Evolutionary conservation across 1,139 yeast species (phyloP), one percentile per base, ranked within the genome.

Genomic region (Yamadazyma atmosphaerica): DNA sequence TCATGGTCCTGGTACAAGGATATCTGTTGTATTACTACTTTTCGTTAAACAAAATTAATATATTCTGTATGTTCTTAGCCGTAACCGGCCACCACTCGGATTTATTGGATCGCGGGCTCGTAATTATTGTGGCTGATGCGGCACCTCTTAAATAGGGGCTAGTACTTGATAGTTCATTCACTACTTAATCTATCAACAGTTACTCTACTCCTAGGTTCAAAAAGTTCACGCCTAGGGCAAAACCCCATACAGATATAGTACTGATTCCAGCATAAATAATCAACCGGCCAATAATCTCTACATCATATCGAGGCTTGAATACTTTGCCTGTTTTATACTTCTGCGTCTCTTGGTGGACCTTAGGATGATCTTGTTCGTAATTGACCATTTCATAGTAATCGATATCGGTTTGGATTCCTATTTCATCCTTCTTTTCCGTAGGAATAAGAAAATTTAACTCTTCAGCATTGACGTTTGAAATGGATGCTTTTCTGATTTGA

Each of bases 191-290:
- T n/a, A n/a, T n/a, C n/a, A n/a, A n/a, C n/a, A n/a, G n/a, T n/a
- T n/a, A n/a, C n/a, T n/a, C n/a, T n/a, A 28, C 31, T 5, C 31
- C 31, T 16, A 28, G 16, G 12, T 30, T 30, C 17, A 30, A 18
- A 4, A 30, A 4, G 13, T 19, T 18, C n/a, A 30, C 25, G 16
- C 33, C 33, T 4, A 60, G 37, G 2, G 65, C 61, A 50, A 74
- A 72, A 8, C 74, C 75, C 68, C 77, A 64, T 9, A 72, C 53
- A 0, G 81, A 74, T 21, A 68, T 52, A 19, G 64, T 50, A 0
- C 87, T 69, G 19, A 87, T 77, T 0, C 95, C 95, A 3, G 85
- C 81, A 58, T 88, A 88, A 1, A 86, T 85, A 14, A 83, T 65
- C 42, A 86, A 59, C 51, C 90, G 70, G 10, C 92, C 87, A 32